A percentile compares a stretch with the other conserved stretches of the same genome.
Evolutionary conservation across 108 stramenopile species (phyloP).

Genomic region (Schizochytrium sp.): DNA sequence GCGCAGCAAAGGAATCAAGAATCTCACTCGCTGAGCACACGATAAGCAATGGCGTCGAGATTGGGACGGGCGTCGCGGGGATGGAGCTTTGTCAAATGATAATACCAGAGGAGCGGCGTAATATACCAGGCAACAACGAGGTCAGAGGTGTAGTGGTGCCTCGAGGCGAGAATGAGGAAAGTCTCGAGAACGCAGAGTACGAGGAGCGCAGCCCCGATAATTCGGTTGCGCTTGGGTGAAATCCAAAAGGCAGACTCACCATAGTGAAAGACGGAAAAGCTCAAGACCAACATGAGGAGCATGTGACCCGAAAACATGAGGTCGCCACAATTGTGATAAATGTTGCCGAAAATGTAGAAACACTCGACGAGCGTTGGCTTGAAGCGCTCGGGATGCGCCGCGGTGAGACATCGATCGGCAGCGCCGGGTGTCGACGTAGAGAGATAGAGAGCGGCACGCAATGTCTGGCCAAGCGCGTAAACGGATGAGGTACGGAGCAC

Average conservation of each 20-base stretch:
- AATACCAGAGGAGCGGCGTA: background rate
- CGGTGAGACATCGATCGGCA: background rate
- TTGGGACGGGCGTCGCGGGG: background rate
- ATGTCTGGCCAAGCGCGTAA: background rate
- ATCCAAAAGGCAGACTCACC: constrained; percentile 8
- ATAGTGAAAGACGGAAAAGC: background rate
- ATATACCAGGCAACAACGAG: background rate
- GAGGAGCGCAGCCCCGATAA: background rate
- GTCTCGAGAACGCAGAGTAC: background rate
- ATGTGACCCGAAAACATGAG: constrained; percentile 13
- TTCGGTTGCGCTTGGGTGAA: background rate
- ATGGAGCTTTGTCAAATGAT: background rate
- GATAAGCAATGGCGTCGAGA: background rate
- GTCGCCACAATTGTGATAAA: constrained; percentile 14
- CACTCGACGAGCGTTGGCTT: background rate
- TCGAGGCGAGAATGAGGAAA: background rate
- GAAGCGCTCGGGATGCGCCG: background rate
- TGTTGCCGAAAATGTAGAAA: background rate
- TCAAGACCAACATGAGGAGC: background rate
- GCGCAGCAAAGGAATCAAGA: too few relatives aligned
- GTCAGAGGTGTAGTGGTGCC: constrained; percentile 10
- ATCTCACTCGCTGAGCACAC: background rate
- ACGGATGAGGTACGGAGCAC: background rate
- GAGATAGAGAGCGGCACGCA: background rate
- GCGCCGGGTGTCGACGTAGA: background rate